Conservation (phyloP, 108 stramenopile species). For the Phaeodactylum tricornutum region DNA sequence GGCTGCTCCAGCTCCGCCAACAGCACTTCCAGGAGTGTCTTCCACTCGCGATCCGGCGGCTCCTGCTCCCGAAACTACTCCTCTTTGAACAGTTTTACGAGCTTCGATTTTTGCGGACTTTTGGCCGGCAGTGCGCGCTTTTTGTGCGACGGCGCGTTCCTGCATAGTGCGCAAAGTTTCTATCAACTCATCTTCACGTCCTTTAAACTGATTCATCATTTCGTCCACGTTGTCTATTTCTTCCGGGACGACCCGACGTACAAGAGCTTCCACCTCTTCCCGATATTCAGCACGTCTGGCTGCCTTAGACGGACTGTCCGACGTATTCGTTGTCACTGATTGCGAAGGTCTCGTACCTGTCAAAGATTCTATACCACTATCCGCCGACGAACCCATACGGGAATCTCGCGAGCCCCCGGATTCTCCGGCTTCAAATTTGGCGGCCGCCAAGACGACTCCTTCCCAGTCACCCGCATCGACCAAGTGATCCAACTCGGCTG, state of each 20-base stretch:
- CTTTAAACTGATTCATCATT: constrained; percentile 83
- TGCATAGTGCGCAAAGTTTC: constrained; percentile 82
- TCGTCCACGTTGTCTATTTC: constrained; percentile 84
- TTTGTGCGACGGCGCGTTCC: constrained; percentile 69
- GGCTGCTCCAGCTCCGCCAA: not conserved
- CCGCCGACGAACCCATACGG: constrained; percentile 12
- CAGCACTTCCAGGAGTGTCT: constrained; percentile 8
- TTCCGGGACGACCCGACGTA: constrained; percentile 74
- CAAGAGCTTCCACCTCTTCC: constrained; percentile 68
- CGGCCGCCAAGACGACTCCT: constrained; percentile 77
- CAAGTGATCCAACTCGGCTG: constrained; percentile 68
- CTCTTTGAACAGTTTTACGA: constrained; percentile 12
- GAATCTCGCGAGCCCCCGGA: constrained; percentile 21
- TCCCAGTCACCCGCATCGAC: constrained; percentile 85
- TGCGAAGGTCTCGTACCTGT: constrained; percentile 19
- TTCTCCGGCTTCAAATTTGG: constrained; percentile 60
- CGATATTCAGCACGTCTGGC: constrained; percentile 54
- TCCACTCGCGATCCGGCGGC: constrained; percentile 5
- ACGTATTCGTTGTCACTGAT: constrained; percentile 24
- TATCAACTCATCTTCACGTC: constrained; percentile 83
- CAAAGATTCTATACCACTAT: constrained; percentile 12
- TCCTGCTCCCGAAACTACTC: constrained; percentile 1
- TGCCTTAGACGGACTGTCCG: constrained; percentile 25
- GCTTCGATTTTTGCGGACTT: constrained; percentile 74
- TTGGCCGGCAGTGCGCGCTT: constrained; percentile 57